phyloP scores from a whole-genome alignment of 495 filamentous ascomycete species.

The Pseudomonodictys pantanalensis region DNA sequence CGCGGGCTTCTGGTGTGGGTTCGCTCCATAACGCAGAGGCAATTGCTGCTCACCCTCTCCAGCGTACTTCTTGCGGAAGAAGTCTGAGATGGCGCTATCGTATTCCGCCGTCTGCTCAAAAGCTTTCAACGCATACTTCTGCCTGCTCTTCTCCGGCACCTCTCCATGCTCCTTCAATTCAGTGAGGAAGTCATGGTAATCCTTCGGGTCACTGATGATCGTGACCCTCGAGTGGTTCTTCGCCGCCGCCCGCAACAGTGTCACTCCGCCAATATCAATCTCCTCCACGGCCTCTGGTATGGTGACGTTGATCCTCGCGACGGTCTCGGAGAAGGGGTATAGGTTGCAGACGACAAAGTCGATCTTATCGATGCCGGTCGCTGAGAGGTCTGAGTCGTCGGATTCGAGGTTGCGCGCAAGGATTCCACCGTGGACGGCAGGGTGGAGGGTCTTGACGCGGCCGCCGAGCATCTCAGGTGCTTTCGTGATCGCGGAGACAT shows the following conservation, averaged over 20 bases:
- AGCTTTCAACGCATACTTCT: conserved; percentile 88
- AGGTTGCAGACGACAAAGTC: conserved; percentile 99
- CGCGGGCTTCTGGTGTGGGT: conserved; percentile 96
- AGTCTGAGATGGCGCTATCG: conserved; percentile 87
- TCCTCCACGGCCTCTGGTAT: conserved; percentile 95
- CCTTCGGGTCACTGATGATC: conserved; percentile 86
- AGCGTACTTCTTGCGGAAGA: conserved; percentile 96
- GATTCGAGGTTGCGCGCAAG: conserved; percentile 87
- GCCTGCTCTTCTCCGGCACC: conserved; percentile 75
- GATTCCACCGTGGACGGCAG: conserved; percentile 55
- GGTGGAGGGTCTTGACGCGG: conserved; percentile 95
- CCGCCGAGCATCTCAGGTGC: conserved; percentile 98
- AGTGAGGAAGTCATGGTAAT: conserved; percentile 90
- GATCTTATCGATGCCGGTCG: conserved; percentile 95
- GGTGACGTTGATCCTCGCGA: conserved; percentile 94
- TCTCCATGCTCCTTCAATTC: conserved; percentile 78
- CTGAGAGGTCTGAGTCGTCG: conserved; percentile 93
- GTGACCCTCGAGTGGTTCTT: conserved; percentile 97
- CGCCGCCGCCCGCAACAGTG: conserved; percentile 89
- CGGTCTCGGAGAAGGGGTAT: conserved; percentile 96
- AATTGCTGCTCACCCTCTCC: conserved; percentile 78
- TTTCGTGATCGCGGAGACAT: conserved; percentile 95
- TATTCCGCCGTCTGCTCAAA: conserved; percentile 99
- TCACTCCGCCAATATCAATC: conserved; percentile 95
- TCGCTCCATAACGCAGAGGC: conserved; percentile 87